These are phyloP conservation scores for Dentipellis fragilis DNA, from an alignment of 768 basidiomycete genomes.

Conservation along the genomic window DNA sequence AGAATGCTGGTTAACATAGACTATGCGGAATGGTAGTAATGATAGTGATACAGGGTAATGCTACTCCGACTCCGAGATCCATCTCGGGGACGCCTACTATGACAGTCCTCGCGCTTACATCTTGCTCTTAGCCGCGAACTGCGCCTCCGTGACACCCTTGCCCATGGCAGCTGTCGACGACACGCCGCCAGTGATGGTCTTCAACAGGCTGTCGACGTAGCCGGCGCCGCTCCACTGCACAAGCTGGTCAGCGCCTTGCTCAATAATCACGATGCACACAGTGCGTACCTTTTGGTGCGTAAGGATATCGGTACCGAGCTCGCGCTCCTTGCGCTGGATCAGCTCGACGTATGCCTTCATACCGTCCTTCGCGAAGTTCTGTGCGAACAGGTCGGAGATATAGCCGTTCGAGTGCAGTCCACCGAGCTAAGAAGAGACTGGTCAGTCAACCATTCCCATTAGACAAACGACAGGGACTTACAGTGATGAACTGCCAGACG, in stretches of 20 bases:
- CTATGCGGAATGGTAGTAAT: not conserved
- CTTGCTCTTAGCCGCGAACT: constrained; percentile 46
- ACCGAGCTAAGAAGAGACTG: constrained; percentile 53
- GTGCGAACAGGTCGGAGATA: constrained; percentile 89
- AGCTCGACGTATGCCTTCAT: constrained; percentile 99
- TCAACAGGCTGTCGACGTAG: constrained; percentile 83
- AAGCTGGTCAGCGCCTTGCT: constrained; percentile 8
- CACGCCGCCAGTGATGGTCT: constrained; percentile 95
- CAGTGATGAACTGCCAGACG: constrained; percentile 98
- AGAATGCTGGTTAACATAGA: not conserved
- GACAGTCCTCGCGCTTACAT: constrained; percentile 22
- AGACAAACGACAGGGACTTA: constrained; percentile 27
- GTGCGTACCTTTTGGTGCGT: constrained; percentile 85
- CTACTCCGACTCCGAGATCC: not conserved
- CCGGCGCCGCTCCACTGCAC: constrained; percentile 89
- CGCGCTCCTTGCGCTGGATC: constrained; percentile 85
- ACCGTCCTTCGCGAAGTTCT: constrained; percentile 82
- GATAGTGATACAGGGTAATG: not conserved
- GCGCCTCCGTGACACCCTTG: constrained; percentile 85
- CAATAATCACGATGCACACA: not conserved
- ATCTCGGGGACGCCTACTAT: not conserved
- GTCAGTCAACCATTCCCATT: not conserved
- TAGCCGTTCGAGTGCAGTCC: constrained; percentile 97
- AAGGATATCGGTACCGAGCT: constrained; percentile 90
- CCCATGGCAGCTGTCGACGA: constrained; percentile 99